A percentile compares a stretch with the other conserved stretches of the same genome.
These are phyloP conservation scores for Nephelium lappaceum DNA, from an alignment of 345 rosid species.

Conservation along the genomic window DNA sequence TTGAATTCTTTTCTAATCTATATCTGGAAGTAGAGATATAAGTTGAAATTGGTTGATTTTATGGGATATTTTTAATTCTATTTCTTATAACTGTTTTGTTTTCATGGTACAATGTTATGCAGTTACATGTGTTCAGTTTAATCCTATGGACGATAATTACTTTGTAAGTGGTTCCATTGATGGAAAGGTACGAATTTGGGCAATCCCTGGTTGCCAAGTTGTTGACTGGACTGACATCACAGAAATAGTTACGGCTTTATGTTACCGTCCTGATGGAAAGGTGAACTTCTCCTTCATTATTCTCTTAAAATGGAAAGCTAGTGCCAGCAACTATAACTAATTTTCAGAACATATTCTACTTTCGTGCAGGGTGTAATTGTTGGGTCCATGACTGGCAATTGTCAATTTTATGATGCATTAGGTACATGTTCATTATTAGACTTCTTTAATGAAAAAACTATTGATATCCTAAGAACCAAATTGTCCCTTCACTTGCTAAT, in stretches of 20 bases:
- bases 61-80: constrained; percentile 1
- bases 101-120: constrained; percentile 16
- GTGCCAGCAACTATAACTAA: neutral
- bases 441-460: neutral
- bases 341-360: neutral
- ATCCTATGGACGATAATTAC: constrained; percentile 53
- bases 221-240: constrained; percentile 49
- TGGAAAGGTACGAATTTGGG: constrained; percentile 53
- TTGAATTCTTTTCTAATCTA: neutral
- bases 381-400: constrained; percentile 43
- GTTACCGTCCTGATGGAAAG: constrained; percentile 53
- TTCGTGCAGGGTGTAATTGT: constrained; percentile 35
- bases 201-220: constrained; percentile 38
- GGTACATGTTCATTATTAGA: constrained; percentile 27
- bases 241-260: constrained; percentile 50
- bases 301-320: neutral
- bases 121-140: constrained; percentile 57
- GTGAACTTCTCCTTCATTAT: constrained; percentile 2
- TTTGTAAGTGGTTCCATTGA: constrained; percentile 67
- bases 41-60: neutral
- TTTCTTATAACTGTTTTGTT: constrained; percentile 9
- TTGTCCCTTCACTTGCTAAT: neutral
- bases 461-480: neutral
- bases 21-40: neutral
- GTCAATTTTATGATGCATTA: constrained; percentile 43